A percentile compares a stretch with the other conserved stretches of the same genome.
These are phyloP conservation scores for Earliella scabrosa DNA, from an alignment of 1,284 basidiomycete genomes.

Conservation along the genomic window DNA sequence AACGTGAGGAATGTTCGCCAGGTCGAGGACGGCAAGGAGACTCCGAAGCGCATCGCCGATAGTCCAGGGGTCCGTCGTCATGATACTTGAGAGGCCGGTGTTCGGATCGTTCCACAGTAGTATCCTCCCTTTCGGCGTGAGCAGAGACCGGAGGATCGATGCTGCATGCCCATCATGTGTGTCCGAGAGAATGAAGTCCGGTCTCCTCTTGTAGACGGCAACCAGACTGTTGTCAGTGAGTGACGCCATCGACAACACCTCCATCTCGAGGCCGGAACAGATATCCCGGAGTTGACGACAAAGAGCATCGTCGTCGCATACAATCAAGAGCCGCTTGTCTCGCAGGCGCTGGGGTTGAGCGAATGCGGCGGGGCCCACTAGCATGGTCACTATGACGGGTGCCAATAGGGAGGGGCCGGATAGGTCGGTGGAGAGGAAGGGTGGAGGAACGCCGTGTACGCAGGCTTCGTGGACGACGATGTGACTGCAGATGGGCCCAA, in stretches of 20 bases:
- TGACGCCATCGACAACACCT: neutral
- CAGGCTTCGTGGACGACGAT: slow-evolving; percentile 9
- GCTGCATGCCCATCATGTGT: neutral
- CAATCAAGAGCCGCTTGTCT: slow-evolving; percentile 8
- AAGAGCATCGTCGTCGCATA: slow-evolving; percentile 5
- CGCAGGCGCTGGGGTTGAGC: slow-evolving; percentile 16
- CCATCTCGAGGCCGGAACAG: slow-evolving; percentile 1
- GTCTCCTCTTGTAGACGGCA: neutral
- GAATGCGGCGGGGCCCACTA: slow-evolving; percentile 13
- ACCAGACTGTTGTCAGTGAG: neutral
- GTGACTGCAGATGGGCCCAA: slow-evolving; percentile 10
- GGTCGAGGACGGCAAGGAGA: neutral
- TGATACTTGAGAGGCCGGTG: neutral
- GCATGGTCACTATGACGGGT: slow-evolving; percentile 6
- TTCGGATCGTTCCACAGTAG: slow-evolving; percentile 9
- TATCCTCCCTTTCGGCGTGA: neutral
- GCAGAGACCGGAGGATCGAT: neutral
- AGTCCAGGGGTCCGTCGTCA: slow-evolving; percentile 3
- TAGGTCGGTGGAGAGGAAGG: neutral
- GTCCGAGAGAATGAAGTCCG: neutral
- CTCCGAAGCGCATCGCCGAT: slow-evolving; percentile 9
- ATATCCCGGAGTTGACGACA: slow-evolving; percentile 9
- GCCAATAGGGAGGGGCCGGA: neutral
- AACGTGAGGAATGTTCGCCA: neutral
- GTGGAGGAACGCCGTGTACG: neutral